Evolutionary conservation across 139 green algal species (phyloP).

Genomic region (Chlorella sorokiniana): DNA sequence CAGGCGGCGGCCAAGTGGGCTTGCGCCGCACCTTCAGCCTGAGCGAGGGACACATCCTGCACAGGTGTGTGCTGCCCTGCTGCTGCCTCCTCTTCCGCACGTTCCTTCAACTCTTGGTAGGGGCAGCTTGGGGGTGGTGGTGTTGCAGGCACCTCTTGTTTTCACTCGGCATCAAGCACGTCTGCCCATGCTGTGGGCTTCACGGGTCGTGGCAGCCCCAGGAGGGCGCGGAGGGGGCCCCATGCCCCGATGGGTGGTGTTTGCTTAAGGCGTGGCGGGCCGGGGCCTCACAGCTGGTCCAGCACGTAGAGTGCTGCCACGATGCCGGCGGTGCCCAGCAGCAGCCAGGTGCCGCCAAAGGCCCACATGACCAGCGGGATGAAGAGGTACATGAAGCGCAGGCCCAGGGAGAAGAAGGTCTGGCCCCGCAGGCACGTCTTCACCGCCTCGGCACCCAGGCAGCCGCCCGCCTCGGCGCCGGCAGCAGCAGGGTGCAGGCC

Average conservation of each 20-base stretch:
- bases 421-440: slow-evolving; percentile 26
- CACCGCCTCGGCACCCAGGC: slow-evolving; percentile 14
- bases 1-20: not conserved
- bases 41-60: slow-evolving; percentile 23
- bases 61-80: not conserved
- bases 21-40: slow-evolving; percentile 29
- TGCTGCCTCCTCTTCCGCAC: not conserved
- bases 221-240: too few relatives aligned
- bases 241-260: too few relatives aligned
- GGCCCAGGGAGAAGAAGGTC: slow-evolving; percentile 31
- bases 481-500: not conserved
- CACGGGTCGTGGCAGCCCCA: too few relatives aligned
- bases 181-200: too few relatives aligned
- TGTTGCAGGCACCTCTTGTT: too few relatives aligned
- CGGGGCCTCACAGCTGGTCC: slow-evolving; percentile 22
- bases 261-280: too few relatives aligned
- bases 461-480: not conserved
- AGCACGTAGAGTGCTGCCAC: slow-evolving; percentile 11
- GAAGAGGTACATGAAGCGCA: slow-evolving; percentile 33
- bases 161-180: too few relatives aligned
- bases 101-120: not conserved
- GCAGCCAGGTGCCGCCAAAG: slow-evolving; percentile 27
- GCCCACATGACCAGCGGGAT: slow-evolving; percentile 30
- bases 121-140: not conserved
- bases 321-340: not conserved